Evolutionary conservation across 1,139 yeast species (phyloP).

Genomic region (Suhomyces bribrorum): DNA sequence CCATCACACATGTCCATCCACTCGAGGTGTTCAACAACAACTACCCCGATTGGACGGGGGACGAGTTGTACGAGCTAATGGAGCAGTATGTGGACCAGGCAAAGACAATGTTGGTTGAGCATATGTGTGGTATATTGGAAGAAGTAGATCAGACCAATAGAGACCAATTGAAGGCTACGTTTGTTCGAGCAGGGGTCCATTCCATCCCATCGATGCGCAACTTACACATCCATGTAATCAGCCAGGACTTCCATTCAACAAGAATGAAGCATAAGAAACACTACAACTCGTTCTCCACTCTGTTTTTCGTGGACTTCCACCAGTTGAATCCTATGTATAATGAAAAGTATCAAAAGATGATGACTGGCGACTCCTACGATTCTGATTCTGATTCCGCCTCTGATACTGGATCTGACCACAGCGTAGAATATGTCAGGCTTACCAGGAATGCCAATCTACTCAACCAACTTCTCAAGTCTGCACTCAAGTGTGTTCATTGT

Average conservation of each 20-base stretch:
- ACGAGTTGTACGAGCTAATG: slow-evolving; percentile 32
- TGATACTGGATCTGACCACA: slow-evolving; percentile 15
- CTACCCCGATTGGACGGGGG: slow-evolving; percentile 15
- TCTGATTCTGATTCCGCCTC: slow-evolving; percentile 25
- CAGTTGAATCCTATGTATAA: slow-evolving; percentile 25
- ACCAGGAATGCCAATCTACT: slow-evolving; percentile 16
- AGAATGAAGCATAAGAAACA: slow-evolving; percentile 63
- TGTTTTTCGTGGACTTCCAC: slow-evolving; percentile 60
- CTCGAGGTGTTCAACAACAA: slow-evolving; percentile 47
- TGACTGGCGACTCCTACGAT: slow-evolving; percentile 10
- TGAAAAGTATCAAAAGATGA: slow-evolving; percentile 9
- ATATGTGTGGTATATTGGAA: slow-evolving; percentile 24
- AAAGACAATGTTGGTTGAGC: slow-evolving; percentile 37
- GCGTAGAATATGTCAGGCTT: slow-evolving; percentile 7
- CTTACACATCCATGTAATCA: slow-evolving; percentile 71
- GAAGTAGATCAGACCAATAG: slow-evolving; percentile 12
- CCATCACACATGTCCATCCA: slow-evolving; percentile 52
- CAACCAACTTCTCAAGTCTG: slow-evolving; percentile 35
- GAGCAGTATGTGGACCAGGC: slow-evolving; percentile 46
- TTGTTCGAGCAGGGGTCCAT: slow-evolving; percentile 67
- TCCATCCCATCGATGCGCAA: slow-evolving; percentile 68
- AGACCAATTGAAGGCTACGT: slow-evolving; percentile 29
- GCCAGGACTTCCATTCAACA: slow-evolving; percentile 60
- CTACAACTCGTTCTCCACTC: slow-evolving; percentile 68
- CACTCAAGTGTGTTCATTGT: slow-evolving; percentile 55